Percentiles rank a stretch among this genome's conserved stretches.
phyloP scores from a whole-genome alignment of 371 early-diverging fungal species.

The Syncephalis plumigaleata region DNA sequence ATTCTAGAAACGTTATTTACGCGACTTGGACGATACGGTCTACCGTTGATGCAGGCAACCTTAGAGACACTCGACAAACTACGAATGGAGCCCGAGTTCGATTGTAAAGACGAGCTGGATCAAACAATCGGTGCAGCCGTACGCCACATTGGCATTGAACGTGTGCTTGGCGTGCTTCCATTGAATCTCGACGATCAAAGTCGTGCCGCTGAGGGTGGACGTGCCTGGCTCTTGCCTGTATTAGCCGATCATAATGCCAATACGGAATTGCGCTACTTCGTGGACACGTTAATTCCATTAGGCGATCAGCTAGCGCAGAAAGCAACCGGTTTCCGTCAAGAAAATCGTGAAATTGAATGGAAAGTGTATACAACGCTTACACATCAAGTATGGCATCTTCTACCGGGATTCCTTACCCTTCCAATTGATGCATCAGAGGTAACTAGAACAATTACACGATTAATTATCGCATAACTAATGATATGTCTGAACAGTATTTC shows the following conservation, averaged over 20 bases:
- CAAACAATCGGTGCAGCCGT: constrained; percentile 63
- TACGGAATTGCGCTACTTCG: constrained; percentile 63
- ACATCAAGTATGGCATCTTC: constrained; percentile 77
- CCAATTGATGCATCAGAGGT: constrained; percentile 45
- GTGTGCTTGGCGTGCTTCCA: constrained; percentile 61
- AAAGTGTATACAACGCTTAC: constrained; percentile 81
- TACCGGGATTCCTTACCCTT: constrained; percentile 68
- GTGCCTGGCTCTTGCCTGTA: constrained; percentile 70
- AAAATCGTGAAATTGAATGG: constrained; percentile 56
- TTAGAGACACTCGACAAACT: constrained; percentile 52
- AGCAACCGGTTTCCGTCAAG: constrained; percentile 32
- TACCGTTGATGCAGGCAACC: constrained; percentile 39
- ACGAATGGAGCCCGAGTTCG: constrained; percentile 64
- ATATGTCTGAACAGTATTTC: constrained; percentile 22
- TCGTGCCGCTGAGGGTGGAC: constrained; percentile 25
- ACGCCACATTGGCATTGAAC: constrained; percentile 59
- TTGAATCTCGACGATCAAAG: constrained; percentile 59
- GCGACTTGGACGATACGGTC: constrained; percentile 41
- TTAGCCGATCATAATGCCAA: constrained; percentile 59
- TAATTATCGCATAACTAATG: too few relatives aligned
- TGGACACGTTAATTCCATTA: constrained; percentile 49
- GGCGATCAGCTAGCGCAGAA: constrained; percentile 54
- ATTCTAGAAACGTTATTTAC: constrained; percentile 60
- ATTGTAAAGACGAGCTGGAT: constrained; percentile 73
- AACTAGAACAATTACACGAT: constrained; percentile 1